A percentile compares a stretch with the other conserved stretches of the same genome.
phyloP scores from a whole-genome alignment of 441 rosid genomes.

The Geranium incanum region DNA sequence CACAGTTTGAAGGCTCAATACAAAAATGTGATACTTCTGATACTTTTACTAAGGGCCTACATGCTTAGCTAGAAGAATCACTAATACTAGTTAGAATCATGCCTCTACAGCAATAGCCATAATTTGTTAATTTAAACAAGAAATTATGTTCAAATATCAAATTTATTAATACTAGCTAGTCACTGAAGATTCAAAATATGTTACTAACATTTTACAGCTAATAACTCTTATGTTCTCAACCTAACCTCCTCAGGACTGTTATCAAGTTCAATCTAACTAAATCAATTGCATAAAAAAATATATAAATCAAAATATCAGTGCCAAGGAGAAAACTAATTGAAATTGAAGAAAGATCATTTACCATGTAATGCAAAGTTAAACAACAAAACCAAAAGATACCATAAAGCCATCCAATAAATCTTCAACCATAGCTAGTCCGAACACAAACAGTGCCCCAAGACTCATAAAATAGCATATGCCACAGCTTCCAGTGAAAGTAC shows the following conservation, averaged over 20 bases:
- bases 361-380: background rate
- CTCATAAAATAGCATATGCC: background rate
- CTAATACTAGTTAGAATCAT: too few relatives aligned
- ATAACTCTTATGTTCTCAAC: background rate
- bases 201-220: background rate
- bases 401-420: slow-evolving; percentile 1
- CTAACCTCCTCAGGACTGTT: background rate
- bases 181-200: background rate
- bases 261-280: background rate
- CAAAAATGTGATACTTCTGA: background rate
- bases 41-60: background rate
- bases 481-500: background rate
- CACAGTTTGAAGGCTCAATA: background rate
- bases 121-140: background rate
- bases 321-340: background rate
- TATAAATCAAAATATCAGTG: background rate
- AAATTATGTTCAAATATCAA: background rate
- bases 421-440: background rate
- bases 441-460: background rate
- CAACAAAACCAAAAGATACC: background rate
- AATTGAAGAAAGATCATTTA: background rate
- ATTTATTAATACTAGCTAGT: background rate
- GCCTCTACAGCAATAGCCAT: too few relatives aligned
- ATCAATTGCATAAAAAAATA: background rate
- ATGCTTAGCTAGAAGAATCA: too few relatives aligned